Conservation (phyloP, 1,139 yeast species). For the Torulaspora globosa region DNA sequence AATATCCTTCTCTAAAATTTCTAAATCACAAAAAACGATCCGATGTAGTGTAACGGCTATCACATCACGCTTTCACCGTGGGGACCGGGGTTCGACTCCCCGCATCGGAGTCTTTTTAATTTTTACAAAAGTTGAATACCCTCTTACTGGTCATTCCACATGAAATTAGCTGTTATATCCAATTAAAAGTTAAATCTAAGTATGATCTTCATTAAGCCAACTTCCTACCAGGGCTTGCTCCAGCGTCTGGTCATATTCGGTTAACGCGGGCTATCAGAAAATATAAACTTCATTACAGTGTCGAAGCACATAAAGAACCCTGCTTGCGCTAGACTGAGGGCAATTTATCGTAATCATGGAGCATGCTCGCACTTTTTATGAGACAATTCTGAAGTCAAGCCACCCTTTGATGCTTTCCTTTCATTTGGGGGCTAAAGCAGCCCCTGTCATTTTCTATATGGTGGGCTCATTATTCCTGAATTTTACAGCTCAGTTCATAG, state of each 20-base stretch:
- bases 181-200: too few relatives aligned
- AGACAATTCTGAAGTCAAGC: conserved; percentile 36
- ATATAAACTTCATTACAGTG: background rate
- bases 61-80: conserved; percentile 30
- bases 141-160: too few relatives aligned
- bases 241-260: background rate
- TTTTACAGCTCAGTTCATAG: conserved; percentile 55
- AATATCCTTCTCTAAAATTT: too few relatives aligned
- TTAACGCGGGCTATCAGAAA: background rate
- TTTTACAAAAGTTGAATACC: too few relatives aligned
- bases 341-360: conserved; percentile 23
- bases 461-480: conserved; percentile 34
- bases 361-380: conserved; percentile 32
- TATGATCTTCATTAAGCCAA: too few relatives aligned
- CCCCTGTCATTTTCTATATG: conserved; percentile 35
- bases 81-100: conserved; percentile 33
- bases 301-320: too few relatives aligned
- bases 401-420: conserved; percentile 34
- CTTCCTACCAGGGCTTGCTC: background rate
- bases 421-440: conserved; percentile 33
- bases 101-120: conserved; percentile 23
- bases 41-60: conserved; percentile 32
- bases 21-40: conserved; percentile 11
- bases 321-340: background rate
- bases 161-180: background rate